Conservation (phyloP, 2,329 filamentous ascomycete species). For the Fusarium sp. region DNA sequence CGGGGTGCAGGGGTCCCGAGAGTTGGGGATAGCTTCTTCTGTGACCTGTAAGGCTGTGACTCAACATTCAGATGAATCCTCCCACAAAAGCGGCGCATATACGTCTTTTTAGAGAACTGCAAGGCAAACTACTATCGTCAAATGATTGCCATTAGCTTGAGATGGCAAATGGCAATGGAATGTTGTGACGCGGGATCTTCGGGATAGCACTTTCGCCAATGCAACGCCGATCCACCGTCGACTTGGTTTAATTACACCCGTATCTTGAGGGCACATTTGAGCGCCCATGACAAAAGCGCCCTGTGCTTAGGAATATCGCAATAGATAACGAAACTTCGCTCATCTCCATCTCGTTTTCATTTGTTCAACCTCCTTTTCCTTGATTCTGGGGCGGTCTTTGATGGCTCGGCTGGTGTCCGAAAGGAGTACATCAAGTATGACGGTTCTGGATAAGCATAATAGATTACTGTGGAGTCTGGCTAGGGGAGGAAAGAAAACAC, state of each 20-base stretch:
- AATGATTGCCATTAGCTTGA: no score
- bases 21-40: neutral
- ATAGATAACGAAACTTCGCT: neutral
- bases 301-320: neutral
- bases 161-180: neutral
- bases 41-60: neutral
- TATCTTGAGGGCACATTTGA: conserved; percentile 6
- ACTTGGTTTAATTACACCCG: neutral
- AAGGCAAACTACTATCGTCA: no score
- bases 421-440: neutral
- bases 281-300: neutral
- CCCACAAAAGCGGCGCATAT: no score
- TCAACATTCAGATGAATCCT: neutral
- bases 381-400: neutral
- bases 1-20: neutral
- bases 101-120: no score
- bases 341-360: neutral
- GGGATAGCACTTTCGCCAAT: neutral
- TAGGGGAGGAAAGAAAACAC: no score
- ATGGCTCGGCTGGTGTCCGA: neutral
- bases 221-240: conserved; percentile 3
- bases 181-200: neutral
- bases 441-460: neutral
- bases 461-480: neutral
- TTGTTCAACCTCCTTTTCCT: neutral